Evolutionary conservation across 768 basidiomycete genomes (phyloP).

Genomic region (Xerocomus spinulosus): DNA sequence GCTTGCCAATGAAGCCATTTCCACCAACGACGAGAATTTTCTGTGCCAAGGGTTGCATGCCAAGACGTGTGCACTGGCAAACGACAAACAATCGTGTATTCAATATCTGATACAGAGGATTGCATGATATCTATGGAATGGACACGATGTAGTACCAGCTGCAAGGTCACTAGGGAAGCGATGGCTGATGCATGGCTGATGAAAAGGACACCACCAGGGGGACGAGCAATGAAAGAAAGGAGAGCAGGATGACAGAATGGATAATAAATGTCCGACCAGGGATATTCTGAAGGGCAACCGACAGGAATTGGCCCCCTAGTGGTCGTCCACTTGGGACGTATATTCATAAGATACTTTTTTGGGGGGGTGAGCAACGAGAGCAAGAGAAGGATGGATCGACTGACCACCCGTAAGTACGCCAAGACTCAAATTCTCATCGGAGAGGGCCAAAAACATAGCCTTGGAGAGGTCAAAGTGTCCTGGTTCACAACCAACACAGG

Average conservation of each 20-base stretch:
- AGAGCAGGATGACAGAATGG: background rate
- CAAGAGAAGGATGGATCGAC: conserved; percentile 18
- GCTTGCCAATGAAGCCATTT: conserved; percentile 90
- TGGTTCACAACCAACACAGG: conserved; percentile 74
- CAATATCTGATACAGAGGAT: conserved; percentile 1
- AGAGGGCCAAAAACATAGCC: conserved; percentile 61
- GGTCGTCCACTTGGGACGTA: no score
- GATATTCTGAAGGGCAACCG: background rate
- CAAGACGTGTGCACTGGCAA: background rate
- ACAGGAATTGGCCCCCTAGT: conserved; percentile 22
- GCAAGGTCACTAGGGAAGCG: background rate
- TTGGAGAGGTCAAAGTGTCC: conserved; percentile 68
- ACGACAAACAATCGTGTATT: background rate
- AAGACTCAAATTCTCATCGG: conserved; percentile 28
- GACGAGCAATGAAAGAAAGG: no score
- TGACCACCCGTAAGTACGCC: conserved; percentile 55
- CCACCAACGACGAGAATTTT: conserved; percentile 95
- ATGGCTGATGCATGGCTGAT: conserved; percentile 4
- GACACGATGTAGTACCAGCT: background rate
- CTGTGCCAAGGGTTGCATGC: conserved; percentile 33
- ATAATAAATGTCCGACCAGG: background rate
- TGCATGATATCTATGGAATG: background rate
- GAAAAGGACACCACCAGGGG: no score
- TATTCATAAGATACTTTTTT: no score
- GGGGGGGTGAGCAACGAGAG: background rate